These are phyloP conservation scores for Colletotrichum sp. DNA, from an alignment of 2,329 filamentous ascomycete genomes.

Conservation along the genomic window DNA sequence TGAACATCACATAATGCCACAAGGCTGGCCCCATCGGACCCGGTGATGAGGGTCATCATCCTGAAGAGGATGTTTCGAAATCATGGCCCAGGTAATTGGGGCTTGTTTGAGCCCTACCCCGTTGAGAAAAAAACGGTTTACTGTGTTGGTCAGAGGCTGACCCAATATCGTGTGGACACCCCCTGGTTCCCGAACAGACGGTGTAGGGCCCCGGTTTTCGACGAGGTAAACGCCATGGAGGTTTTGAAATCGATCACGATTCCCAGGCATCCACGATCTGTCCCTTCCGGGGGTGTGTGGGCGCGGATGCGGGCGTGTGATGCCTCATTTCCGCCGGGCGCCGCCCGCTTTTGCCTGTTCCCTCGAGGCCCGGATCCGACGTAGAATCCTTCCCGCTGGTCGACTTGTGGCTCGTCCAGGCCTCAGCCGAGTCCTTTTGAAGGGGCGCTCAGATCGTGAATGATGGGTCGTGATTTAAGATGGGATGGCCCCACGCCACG, in stretches of 20 bases:
- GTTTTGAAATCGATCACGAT: not conserved
- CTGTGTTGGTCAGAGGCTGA: not conserved
- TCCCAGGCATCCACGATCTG: not conserved
- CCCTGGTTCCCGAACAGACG: not conserved
- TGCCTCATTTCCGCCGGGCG: not conserved
- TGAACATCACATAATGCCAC: not conserved
- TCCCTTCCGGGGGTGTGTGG: not conserved
- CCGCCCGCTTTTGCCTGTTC: not conserved
- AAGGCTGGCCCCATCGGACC: not conserved
- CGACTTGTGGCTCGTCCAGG: not conserved
- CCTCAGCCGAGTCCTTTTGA: not conserved
- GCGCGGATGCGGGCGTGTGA: not conserved
- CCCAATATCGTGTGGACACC: not conserved
- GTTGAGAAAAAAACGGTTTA: not conserved
- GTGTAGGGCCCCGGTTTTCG: not conserved
- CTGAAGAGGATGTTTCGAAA: not conserved
- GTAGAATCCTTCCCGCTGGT: not conserved
- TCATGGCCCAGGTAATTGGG: not conserved
- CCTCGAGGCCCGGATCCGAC: not conserved
- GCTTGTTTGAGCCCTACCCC: slow-evolving; percentile 1
- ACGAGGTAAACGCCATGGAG: slow-evolving; percentile 6
- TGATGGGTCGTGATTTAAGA: not conserved
- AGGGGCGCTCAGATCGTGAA: not conserved
- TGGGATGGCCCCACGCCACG: not conserved
- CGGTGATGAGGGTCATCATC: not conserved